Conservation (phyloP, 1,284 basidiomycete genomes). For the Ustilago nuda region DNA sequence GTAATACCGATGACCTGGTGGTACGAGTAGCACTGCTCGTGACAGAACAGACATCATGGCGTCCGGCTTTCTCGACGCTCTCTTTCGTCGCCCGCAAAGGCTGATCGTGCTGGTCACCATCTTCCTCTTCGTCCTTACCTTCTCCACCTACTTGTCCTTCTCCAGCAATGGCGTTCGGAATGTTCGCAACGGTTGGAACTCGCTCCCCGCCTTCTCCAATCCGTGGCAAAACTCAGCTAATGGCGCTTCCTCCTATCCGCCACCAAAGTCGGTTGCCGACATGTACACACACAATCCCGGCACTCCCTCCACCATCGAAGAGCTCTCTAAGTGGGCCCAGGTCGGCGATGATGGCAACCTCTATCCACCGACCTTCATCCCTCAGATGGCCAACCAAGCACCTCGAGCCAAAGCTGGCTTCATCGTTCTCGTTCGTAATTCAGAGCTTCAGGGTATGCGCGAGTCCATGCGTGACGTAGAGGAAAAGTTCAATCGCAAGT, state of each 20-base stretch:
- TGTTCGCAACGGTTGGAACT: conserved; percentile 37
- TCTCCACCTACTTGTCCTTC: conserved; percentile 59
- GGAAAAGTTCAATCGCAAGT: conserved; percentile 68
- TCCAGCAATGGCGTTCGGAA: conserved; percentile 43
- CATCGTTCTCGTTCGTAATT: conserved; percentile 68
- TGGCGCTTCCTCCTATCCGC: conserved; percentile 19
- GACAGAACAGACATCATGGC: conserved; percentile 22
- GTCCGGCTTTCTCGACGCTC: conserved; percentile 50
- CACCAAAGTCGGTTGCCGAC: conserved; percentile 48
- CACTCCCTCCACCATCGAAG: conserved; percentile 53
- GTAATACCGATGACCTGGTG: not conserved
- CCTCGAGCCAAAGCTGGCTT: conserved; percentile 69
- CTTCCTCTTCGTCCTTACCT: conserved; percentile 54
- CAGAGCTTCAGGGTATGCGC: conserved; percentile 64
- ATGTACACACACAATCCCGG: conserved; percentile 61
- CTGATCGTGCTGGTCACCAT: conserved; percentile 52
- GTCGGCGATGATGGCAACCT: conserved; percentile 63
- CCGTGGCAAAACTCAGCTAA: conserved; percentile 34
- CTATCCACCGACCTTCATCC: conserved; percentile 64
- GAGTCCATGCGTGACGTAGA: conserved; percentile 62
- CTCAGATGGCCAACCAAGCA: conserved; percentile 57
- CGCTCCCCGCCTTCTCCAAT: conserved; percentile 24
- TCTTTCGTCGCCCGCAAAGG: conserved; percentile 58
- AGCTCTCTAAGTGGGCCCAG: conserved; percentile 58
- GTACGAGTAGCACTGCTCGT: not conserved